Conservation (phyloP, 2,329 filamentous ascomycete genomes). For the Fusarium praegraminearum region DNA sequence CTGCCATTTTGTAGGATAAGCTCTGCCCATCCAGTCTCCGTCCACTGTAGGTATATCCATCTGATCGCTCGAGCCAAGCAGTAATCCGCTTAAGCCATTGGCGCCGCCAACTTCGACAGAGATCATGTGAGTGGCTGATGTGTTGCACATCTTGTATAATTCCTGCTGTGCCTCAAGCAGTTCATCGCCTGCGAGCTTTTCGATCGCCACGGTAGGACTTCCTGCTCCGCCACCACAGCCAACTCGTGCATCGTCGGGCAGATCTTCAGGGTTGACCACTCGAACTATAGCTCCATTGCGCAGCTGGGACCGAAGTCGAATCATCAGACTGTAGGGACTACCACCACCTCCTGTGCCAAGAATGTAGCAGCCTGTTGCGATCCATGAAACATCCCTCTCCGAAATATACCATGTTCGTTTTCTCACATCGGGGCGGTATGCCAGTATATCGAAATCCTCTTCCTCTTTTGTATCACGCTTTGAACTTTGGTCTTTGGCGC, state of each 20-base stretch:
- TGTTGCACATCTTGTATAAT: constrained; percentile 64
- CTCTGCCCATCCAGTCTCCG: constrained; percentile 69
- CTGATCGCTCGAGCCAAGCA: constrained; percentile 65
- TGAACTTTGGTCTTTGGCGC: background rate
- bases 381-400: constrained; percentile 68
- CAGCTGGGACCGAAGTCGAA: constrained; percentile 64
- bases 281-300: constrained; percentile 62
- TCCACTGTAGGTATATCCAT: constrained; percentile 65
- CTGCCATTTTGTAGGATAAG: constrained; percentile 67
- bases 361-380: constrained; percentile 70
- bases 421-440: constrained; percentile 63
- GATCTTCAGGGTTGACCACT: constrained; percentile 63
- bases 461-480: constrained; percentile 8
- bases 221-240: constrained; percentile 69
- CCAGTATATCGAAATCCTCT: constrained; percentile 51
- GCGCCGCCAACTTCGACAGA: constrained; percentile 75
- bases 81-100: constrained; percentile 71
- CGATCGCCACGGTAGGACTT: constrained; percentile 70
- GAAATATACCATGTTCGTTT: constrained; percentile 68
- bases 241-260: constrained; percentile 64
- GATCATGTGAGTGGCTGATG: constrained; percentile 67
- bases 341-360: constrained; percentile 72
- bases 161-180: constrained; percentile 63
- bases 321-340: constrained; percentile 63
- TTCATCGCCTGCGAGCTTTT: constrained; percentile 70